phyloP scores from a whole-genome alignment of 441 rosid genomes.

The Aquilaria agallochum region DNA sequence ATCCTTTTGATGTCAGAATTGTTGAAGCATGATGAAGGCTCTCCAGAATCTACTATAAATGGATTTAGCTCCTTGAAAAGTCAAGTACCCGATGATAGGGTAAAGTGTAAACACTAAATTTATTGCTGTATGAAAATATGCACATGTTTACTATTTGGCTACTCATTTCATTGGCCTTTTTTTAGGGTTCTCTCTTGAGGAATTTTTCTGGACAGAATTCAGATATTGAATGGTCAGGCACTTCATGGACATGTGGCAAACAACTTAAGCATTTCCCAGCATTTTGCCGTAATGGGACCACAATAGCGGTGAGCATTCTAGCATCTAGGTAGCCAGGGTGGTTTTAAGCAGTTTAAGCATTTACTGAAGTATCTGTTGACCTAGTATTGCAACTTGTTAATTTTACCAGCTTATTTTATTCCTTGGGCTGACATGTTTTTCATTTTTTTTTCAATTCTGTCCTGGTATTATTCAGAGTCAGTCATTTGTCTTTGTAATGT shows the following conservation, averaged over 20 bases:
- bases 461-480: constrained; percentile 48
- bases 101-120: constrained; percentile 6
- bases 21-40: constrained; percentile 46
- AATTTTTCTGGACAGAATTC: constrained; percentile 51
- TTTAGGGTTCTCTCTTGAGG: constrained; percentile 53
- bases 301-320: constrained; percentile 61
- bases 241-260: constrained; percentile 85
- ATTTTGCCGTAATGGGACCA: constrained; percentile 79
- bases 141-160: constrained; percentile 14
- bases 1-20: constrained; percentile 44
- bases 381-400: constrained; percentile 5
- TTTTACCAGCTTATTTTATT: background rate
- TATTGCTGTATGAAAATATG: constrained; percentile 9
- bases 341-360: constrained; percentile 4
- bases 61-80: constrained; percentile 38
- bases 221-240: constrained; percentile 85
- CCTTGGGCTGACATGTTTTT: constrained; percentile 7
- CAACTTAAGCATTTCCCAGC: constrained; percentile 91
- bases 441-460: constrained; percentile 13
- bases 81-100: constrained; percentile 37
- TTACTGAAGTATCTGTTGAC: constrained; percentile 4
- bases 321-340: background rate
- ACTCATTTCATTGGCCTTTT: constrained; percentile 9
- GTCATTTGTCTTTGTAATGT: constrained; percentile 96
- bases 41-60: constrained; percentile 41